Evolutionary conservation across 164 flowering plant genomes (phyloP).

Genomic region (Vitis rotundifolia): DNA sequence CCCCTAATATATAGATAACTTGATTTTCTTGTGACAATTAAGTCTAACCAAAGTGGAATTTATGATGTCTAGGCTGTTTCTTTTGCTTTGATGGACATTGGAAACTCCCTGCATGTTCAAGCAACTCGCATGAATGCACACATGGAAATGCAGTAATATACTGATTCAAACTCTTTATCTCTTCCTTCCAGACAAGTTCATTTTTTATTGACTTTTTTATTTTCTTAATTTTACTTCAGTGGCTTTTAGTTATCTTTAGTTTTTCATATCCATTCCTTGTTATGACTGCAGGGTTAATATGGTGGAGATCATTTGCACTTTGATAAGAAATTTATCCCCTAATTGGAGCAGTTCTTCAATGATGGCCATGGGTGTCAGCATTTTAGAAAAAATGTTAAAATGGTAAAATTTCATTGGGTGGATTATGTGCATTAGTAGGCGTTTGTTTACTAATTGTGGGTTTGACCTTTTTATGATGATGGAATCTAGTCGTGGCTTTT

Average conservation of each 20-base stretch:
- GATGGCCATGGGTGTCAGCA: conserved; percentile 68
- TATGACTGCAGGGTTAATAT: conserved; percentile 48
- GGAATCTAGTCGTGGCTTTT: too few relatives aligned
- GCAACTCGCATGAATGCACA: conserved; percentile 30
- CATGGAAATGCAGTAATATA: conserved; percentile 47
- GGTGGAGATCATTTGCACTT: conserved; percentile 67
- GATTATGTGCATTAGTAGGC: not conserved
- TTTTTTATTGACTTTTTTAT: not conserved
- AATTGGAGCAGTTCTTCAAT: conserved; percentile 38
- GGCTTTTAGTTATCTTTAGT: not conserved
- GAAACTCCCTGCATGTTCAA: conserved; percentile 39
- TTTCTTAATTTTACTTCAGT: conserved; percentile 1
- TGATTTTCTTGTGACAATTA: too few relatives aligned
- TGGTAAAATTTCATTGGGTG: conserved; percentile 45
- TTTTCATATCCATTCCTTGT: not conserved
- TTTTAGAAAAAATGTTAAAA: conserved; percentile 66
- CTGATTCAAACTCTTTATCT: conserved; percentile 3
- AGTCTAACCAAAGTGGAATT: not conserved
- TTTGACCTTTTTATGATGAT: not conserved
- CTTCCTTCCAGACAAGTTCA: not conserved
- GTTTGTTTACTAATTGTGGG: not conserved
- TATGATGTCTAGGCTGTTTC: conserved; percentile 56
- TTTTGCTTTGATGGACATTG: conserved; percentile 55
- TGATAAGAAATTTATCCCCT: conserved; percentile 53
- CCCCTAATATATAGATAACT: not conserved